Percentiles rank a stretch among this genome's conserved stretches.
phyloP scores from a whole-genome alignment of 202 grass and related monocot species.

The Schoenoplectus tabernaemontani region DNA sequence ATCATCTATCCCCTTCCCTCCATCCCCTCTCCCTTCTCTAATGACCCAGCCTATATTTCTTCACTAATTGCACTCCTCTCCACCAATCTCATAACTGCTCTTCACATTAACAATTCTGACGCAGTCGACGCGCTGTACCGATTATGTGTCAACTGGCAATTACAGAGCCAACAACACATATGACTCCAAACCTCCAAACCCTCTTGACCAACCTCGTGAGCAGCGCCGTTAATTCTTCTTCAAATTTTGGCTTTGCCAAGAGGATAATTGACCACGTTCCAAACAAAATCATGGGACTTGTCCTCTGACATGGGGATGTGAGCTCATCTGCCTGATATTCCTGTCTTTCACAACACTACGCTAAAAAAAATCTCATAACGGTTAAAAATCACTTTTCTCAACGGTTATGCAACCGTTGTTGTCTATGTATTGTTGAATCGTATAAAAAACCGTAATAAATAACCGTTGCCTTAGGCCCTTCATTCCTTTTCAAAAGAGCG shows the following conservation, averaged over 20 bases:
- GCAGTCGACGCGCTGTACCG: not conserved
- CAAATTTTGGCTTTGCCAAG: slow-evolving; percentile 13
- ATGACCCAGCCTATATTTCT: too few relatives aligned
- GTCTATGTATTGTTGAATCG: too few relatives aligned
- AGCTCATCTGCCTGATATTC: slow-evolving; percentile 28
- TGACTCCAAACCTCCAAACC: slow-evolving; percentile 19
- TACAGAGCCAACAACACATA: slow-evolving; percentile 31
- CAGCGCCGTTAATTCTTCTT: slow-evolving; percentile 19
- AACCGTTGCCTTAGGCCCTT: too few relatives aligned
- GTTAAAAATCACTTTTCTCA: too few relatives aligned
- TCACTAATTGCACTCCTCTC: not conserved
- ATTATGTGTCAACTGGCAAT: slow-evolving; percentile 13
- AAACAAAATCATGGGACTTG: slow-evolving; percentile 33
- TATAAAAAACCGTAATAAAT: too few relatives aligned
- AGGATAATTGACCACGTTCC: not conserved
- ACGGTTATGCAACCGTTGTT: too few relatives aligned
- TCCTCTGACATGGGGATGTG: slow-evolving; percentile 47
- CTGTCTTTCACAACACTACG: slow-evolving; percentile 31
- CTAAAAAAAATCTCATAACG: too few relatives aligned
- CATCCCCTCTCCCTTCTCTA: too few relatives aligned
- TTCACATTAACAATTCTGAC: not conserved
- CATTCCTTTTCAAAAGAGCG: too few relatives aligned
- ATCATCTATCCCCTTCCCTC: too few relatives aligned
- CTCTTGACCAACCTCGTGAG: not conserved
- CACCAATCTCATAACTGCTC: not conserved